Evolutionary conservation across 495 filamentous ascomycete genomes (phyloP), one percentile per base, ranked within the genome.

Genomic region (Aspergillus nanangensis): DNA sequence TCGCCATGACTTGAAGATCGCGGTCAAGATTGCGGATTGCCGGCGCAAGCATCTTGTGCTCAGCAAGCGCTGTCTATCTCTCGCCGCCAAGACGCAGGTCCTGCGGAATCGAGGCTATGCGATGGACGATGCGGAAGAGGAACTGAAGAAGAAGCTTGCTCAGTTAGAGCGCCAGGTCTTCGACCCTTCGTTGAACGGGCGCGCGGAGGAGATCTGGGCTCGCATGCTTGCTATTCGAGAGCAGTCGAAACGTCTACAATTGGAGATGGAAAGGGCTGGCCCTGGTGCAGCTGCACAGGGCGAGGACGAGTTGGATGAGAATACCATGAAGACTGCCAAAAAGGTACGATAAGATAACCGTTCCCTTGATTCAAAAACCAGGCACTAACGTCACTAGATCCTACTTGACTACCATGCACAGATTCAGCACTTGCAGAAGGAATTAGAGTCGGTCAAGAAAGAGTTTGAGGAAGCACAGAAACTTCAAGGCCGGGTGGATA

Each of bases 161-260:
- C 67, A 72, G 38, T 74, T 99, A 51, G 88, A 95, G 58, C 80
- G 78, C 52, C 67, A 66, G 14, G 79, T 92, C 13, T 84, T 85
- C 44, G 94, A 99, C 67, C 92, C 94, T 2, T 83, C 82, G 14
- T 72, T 96, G 36, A 83, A 76, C 40, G 91, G 90, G 4, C 72
- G 90, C 44, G 82, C 82, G 41, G 93, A 99, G 65, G 93, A 99
- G 71, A 86, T 99, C 39, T 99, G 93, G 93, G 94, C 93, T 27
- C 75, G 94, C 24, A 85, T 99, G 78, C 79, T 95, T 44, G 83
- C 83, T 20, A 80, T 96, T 27, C 74, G 88, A 52, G 88, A 92
- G 50, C 79, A 89, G 51, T 86, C 87, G 25, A 81, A 83, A 57
- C 78, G 80, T 36, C 68, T 99, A 51, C 84, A 89, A 65, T 75